Percentiles rank a stretch among this genome's conserved stretches.
Evolutionary conservation across 78 protist species (phyloP).

Genomic region (Cavenderia fasciculata): DNA sequence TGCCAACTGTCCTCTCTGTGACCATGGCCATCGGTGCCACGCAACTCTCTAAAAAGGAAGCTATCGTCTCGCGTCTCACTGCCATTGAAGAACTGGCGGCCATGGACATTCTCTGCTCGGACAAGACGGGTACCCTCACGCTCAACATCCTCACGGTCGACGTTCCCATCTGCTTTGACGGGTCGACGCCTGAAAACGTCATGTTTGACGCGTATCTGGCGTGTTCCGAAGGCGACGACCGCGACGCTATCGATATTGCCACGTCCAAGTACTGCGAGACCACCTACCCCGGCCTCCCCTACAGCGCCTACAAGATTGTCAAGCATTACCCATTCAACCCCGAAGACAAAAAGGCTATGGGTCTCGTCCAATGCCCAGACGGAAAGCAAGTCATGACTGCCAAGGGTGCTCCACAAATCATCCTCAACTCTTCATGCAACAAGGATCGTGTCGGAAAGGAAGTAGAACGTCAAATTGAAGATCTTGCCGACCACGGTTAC

Average conservation of each 20-base stretch:
- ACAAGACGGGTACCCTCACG: slow-evolving; percentile 98
- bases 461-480: slow-evolving; percentile 59
- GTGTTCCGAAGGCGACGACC: slow-evolving; percentile 66
- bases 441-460: slow-evolving; percentile 42
- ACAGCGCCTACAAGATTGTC: slow-evolving; percentile 30
- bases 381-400: slow-evolving; percentile 53
- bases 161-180: slow-evolving; percentile 43
- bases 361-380: slow-evolving; percentile 45
- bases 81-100: slow-evolving; percentile 91
- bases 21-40: slow-evolving; percentile 93
- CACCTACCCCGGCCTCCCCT: slow-evolving; percentile 57
- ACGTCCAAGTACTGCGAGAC: slow-evolving; percentile 37
- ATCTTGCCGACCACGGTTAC: slow-evolving; percentile 87
- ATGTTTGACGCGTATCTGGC: slow-evolving; percentile 58
- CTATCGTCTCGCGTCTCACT: slow-evolving; percentile 90
- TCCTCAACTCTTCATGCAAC: slow-evolving; percentile 64
- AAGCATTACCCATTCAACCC: slow-evolving; percentile 92
- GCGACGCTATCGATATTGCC: slow-evolving; percentile 87
- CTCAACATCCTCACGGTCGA: slow-evolving; percentile 93
- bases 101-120: slow-evolving; percentile 87
- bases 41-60: slow-evolving; percentile 84
- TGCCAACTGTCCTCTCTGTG: slow-evolving; percentile 90
- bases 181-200: slow-evolving; percentile 55
- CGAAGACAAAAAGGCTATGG: slow-evolving; percentile 70
- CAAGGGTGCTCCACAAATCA: slow-evolving; percentile 93